Conservation (phyloP, 495 filamentous ascomycete species). For the Penicillium alfredii region DNA sequence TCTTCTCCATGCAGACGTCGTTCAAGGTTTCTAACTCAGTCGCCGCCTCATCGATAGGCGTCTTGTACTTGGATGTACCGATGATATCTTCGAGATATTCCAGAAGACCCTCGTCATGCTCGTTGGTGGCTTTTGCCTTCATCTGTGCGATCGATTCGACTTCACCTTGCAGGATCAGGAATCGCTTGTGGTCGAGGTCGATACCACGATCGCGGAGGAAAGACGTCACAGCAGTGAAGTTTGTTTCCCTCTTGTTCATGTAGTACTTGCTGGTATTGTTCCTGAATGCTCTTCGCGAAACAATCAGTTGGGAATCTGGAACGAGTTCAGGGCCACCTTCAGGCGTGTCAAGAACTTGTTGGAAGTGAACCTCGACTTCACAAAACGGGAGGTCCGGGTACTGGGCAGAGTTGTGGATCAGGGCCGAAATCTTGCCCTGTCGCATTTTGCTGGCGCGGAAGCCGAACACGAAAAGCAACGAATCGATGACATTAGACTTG, state of each 20-base stretch:
- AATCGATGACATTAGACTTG: conserved; percentile 98
- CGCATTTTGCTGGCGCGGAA: conserved; percentile 99
- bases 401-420: conserved; percentile 93
- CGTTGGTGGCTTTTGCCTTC: conserved; percentile 91
- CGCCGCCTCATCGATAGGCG: conserved; percentile 89
- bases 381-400: conserved; percentile 80
- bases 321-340: conserved; percentile 67
- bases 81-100: conserved; percentile 99
- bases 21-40: conserved; percentile 85
- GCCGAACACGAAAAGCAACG: conserved; percentile 93
- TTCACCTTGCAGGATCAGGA: conserved; percentile 94
- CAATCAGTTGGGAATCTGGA: conserved; percentile 74
- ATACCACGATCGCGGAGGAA: conserved; percentile 85
- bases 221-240: conserved; percentile 83
- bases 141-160: conserved; percentile 99
- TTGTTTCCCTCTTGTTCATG: conserved; percentile 82
- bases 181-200: conserved; percentile 96
- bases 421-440: conserved; percentile 94
- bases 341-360: conserved; percentile 84
- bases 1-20: conserved; percentile 92
- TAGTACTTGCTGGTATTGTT: conserved; percentile 98
- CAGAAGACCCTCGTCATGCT: conserved; percentile 91
- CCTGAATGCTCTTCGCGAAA: conserved; percentile 91
- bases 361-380: conserved; percentile 93
- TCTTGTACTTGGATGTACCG: conserved; percentile 95